Conservation (phyloP, 2,329 filamentous ascomycete genomes). For the Zymoseptoria ardabiliae region DNA sequence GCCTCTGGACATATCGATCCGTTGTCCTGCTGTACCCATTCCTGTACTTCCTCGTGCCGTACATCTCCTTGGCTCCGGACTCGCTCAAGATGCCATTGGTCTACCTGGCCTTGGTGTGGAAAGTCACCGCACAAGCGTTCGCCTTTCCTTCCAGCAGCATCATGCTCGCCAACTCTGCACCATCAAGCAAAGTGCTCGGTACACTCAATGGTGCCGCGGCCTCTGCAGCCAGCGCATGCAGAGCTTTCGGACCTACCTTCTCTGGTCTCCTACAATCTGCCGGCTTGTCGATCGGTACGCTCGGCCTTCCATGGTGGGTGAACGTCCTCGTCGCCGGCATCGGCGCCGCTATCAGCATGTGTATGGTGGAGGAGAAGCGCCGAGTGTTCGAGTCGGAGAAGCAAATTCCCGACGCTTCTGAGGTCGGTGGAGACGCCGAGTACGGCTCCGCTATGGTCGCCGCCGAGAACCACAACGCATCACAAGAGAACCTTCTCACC, state of each 20-base stretch:
- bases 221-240: constrained; percentile 80
- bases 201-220: constrained; percentile 89
- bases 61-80: constrained; percentile 75
- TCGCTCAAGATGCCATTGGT: constrained; percentile 65
- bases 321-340: constrained; percentile 67
- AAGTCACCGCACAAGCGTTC: constrained; percentile 86
- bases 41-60: constrained; percentile 81
- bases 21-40: constrained; percentile 77
- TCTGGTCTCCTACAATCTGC: constrained; percentile 78
- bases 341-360: constrained; percentile 67
- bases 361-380: constrained; percentile 46
- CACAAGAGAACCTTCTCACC: constrained; percentile 20
- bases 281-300: constrained; percentile 72
- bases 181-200: constrained; percentile 75
- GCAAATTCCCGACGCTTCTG: constrained; percentile 12
- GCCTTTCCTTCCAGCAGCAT: constrained; percentile 88
- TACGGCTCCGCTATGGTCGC: constrained; percentile 19
- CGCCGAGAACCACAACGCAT: constrained; percentile 21
- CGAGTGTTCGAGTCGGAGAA: constrained; percentile 24
- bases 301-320: constrained; percentile 89
- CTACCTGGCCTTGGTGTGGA: constrained; percentile 74
- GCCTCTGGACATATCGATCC: constrained; percentile 72
- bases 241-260: constrained; percentile 80
- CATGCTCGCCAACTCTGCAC: constrained; percentile 79
- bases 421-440: constrained; percentile 14